These are phyloP conservation scores for Podospora australis DNA, from an alignment of 495 filamentous ascomycete species.

Conservation along the genomic window DNA sequence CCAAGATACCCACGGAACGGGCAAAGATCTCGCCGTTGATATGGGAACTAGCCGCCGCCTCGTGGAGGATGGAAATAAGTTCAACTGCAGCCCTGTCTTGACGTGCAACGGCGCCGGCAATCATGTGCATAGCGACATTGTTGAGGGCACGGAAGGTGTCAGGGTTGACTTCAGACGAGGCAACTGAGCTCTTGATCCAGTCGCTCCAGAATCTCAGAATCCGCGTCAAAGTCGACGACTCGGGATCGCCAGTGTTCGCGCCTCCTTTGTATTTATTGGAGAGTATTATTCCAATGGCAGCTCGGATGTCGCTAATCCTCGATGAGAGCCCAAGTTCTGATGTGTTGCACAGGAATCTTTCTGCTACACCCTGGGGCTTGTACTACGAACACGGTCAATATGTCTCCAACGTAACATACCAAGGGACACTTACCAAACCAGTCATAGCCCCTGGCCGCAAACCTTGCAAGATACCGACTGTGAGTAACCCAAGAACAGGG, in stretches of 20 bases:
- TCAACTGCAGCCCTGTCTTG: slow-evolving; percentile 22
- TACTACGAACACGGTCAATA: slow-evolving; percentile 22
- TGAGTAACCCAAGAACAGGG: slow-evolving; percentile 17
- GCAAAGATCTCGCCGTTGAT: slow-evolving; percentile 22
- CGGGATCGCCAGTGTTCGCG: slow-evolving; percentile 22
- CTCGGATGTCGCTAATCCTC: slow-evolving; percentile 17
- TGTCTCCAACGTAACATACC: too few relatives aligned
- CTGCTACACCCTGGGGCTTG: slow-evolving; percentile 17
- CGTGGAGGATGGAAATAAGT: slow-evolving; percentile 16
- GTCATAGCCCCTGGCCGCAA: slow-evolving; percentile 33
- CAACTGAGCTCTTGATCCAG: slow-evolving; percentile 12
- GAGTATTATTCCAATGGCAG: slow-evolving; percentile 25
- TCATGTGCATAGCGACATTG: slow-evolving; percentile 20
- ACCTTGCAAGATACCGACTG: slow-evolving; percentile 39
- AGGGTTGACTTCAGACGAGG: slow-evolving; percentile 7
- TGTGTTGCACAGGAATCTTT: slow-evolving; percentile 20
- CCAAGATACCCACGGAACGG: slow-evolving; percentile 22
- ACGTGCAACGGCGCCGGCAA: slow-evolving; percentile 23
- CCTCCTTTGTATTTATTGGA: slow-evolving; percentile 32
- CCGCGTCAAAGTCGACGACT: slow-evolving; percentile 15
- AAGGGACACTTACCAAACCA: slow-evolving; percentile 25
- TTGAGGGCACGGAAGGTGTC: slow-evolving; percentile 16
- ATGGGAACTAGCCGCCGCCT: slow-evolving; percentile 12
- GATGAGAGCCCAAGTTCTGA: slow-evolving; percentile 8
- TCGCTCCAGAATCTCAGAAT: slow-evolving; percentile 19